Evolutionary conservation across 2,329 filamentous ascomycete genomes (phyloP), one percentile per base, ranked within the genome.

Genomic region (Emmonsiellopsis sp.): DNA sequence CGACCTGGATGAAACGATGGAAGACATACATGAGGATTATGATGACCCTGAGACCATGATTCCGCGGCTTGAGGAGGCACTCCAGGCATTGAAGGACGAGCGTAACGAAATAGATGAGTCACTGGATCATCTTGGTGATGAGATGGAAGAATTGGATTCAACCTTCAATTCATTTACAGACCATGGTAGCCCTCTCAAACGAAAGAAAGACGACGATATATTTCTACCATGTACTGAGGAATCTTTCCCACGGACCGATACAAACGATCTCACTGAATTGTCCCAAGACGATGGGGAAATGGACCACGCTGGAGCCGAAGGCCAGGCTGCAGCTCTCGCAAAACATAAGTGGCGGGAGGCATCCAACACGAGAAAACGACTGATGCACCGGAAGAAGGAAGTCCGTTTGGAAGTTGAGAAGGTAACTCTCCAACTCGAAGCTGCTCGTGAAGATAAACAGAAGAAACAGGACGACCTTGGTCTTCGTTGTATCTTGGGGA

Each of bases 1-100:
- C 5, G 63, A 60, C 1, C 61, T 76, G 2, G 64, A 69, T 16
- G 66, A 67, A 10, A 63, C 71, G 41, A 59, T 71, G 49, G 60
- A 49, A 8, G 48, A 57, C 1, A 50, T 53, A 30, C 61, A 55
- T 56, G 55, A 54, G 7, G 55, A 61, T 44, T 52, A 51, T 13
- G 57, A 62, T 34, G 49, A 54, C 16, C 48, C 60, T 13, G 38
- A 16, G 5, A 44, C 46, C n/a, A 54, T 54, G 42, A 54, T 43
- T 16, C 51, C 55, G 16, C 8, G 86, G 65, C 72, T 87, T 34
- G 83, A 87, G 67, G 81, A 85, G 60, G 80, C 84, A 63, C 72
- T 87, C 6, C 81, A 85, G 3, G 78, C 83, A 55, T 74, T 81
- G 45, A 81, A 79, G 61, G 56, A 63, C 5, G 52, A 56, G 8